Evolutionary conservation across 2,329 filamentous ascomycete genomes (phyloP).

Genomic region (Ophiostoma ips): DNA sequence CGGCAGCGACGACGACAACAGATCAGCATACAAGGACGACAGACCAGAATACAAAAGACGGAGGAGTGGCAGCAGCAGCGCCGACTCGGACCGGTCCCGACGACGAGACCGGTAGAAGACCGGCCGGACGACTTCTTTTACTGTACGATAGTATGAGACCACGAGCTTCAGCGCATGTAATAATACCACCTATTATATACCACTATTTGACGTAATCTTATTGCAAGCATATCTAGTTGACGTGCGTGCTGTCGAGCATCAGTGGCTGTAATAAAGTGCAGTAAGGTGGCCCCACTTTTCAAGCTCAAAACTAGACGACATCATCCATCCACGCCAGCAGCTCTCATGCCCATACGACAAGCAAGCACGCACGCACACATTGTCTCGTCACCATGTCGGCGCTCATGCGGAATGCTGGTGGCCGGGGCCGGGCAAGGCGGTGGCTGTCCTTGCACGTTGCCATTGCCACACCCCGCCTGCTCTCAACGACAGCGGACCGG

Average conservation of each 20-base stretch:
- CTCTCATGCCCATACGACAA: too few species aligned
- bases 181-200: too few species aligned
- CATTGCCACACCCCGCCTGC: too few species aligned
- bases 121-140: too few species aligned
- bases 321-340: too few species aligned
- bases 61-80: not conserved
- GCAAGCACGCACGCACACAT: too few species aligned
- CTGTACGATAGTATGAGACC: not conserved
- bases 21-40: too few species aligned
- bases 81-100: not conserved
- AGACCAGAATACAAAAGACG: not conserved
- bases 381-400: too few species aligned
- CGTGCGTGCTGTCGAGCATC: too few species aligned
- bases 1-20: not conserved
- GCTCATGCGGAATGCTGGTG: too few species aligned
- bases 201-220: not conserved
- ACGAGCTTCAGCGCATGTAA: not conserved
- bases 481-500: not conserved
- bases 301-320: too few species aligned
- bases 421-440: not conserved
- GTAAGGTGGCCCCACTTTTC: too few species aligned
- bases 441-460: not conserved
- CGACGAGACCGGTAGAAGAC: not conserved
- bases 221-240: not conserved
- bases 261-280: not conserved